A percentile compares a stretch with the other conserved stretches of the same genome.
These are phyloP conservation scores for Exophiala aquamarina DNA, from an alignment of 2,329 filamentous ascomycete species.

Conservation along the genomic window DNA sequence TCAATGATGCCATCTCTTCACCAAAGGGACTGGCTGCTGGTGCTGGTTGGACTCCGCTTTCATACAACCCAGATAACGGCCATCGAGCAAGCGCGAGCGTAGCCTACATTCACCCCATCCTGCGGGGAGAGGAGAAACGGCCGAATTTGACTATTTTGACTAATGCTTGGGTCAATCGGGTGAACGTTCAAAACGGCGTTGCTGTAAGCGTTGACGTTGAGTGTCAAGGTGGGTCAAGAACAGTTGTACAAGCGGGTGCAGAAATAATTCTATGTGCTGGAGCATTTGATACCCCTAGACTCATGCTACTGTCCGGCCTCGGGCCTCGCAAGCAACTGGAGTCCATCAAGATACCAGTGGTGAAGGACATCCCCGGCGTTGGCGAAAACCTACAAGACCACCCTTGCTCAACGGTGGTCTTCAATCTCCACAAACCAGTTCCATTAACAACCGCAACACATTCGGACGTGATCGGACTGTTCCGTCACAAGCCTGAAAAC, in stretches of 20 bases:
- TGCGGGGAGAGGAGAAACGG: not conserved
- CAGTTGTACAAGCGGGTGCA: slow-evolving; percentile 11
- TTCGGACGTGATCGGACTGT: not conserved
- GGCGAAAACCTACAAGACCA: slow-evolving; percentile 32
- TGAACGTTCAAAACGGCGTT: not conserved
- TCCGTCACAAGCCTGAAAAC: not conserved
- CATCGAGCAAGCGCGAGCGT: not conserved
- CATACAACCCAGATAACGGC: slow-evolving; percentile 1
- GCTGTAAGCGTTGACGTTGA: slow-evolving; percentile 23
- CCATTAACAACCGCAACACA: not conserved
- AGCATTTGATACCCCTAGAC: slow-evolving; percentile 34
- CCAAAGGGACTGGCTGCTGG: not conserved
- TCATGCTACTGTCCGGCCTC: slow-evolving; percentile 38
- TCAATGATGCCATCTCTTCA: not conserved
- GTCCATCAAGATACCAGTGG: slow-evolving; percentile 34
- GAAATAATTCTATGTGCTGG: slow-evolving; percentile 37
- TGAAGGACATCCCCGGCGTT: slow-evolving; percentile 26
- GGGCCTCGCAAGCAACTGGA: slow-evolving; percentile 31
- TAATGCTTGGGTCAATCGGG: not conserved
- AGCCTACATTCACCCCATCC: not conserved
- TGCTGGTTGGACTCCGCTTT: not conserved
- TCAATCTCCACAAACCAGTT: not conserved
- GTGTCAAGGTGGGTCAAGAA: slow-evolving; percentile 20
- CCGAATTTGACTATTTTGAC: not conserved
- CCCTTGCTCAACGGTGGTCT: slow-evolving; percentile 1